Evolutionary conservation across 75 land plant genomes (phyloP).

Genomic region (Larix kaempferi): DNA sequence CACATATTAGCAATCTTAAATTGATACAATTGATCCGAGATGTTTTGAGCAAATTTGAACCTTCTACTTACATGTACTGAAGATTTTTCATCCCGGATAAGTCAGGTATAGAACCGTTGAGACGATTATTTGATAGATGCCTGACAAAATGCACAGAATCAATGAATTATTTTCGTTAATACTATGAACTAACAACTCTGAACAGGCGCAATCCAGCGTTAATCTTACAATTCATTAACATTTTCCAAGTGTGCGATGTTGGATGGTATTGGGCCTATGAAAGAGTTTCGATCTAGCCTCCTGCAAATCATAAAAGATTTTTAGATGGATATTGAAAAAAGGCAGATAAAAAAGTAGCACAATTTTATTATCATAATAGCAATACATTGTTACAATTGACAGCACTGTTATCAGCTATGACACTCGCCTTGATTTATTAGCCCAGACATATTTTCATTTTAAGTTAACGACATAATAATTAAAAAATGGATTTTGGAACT

Average conservation of each 20-base stretch:
- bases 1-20: not conserved
- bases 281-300: conserved; percentile 55
- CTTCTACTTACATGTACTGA: conserved; percentile 49
- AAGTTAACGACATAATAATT: too few relatives aligned
- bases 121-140: conserved; percentile 49
- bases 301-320: conserved; percentile 24
- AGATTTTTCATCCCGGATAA: conserved; percentile 49
- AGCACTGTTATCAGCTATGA: too few relatives aligned
- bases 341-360: too few relatives aligned
- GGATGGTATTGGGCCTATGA: conserved; percentile 44
- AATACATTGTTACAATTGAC: too few relatives aligned
- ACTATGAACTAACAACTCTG: not conserved
- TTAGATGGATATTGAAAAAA: too few relatives aligned
- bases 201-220: too few relatives aligned
- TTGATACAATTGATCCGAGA: not conserved
- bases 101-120: conserved; percentile 59
- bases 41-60: not conserved
- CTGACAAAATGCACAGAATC: conserved; percentile 18
- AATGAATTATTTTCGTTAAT: not conserved
- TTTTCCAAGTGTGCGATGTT: conserved; percentile 47
- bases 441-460: too few relatives aligned
- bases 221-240: conserved; percentile 50
- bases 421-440: too few relatives aligned
- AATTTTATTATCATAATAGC: too few relatives aligned
- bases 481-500: too few relatives aligned